These are phyloP conservation scores for Fusarium pseudonygamai DNA, from an alignment of 2,329 filamentous ascomycete species.

Conservation along the genomic window DNA sequence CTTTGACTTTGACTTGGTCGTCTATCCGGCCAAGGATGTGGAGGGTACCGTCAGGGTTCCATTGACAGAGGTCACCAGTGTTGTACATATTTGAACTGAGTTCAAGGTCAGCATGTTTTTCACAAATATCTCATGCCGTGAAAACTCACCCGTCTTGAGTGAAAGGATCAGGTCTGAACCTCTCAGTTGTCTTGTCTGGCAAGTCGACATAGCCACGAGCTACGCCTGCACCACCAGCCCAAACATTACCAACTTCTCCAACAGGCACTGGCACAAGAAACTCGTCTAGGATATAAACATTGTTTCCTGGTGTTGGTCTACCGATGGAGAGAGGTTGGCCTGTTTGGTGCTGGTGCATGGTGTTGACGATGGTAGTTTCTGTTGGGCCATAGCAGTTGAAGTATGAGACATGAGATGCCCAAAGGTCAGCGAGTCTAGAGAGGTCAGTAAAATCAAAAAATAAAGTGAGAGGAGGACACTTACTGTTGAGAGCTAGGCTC, in stretches of 20 bases:
- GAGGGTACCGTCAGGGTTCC: slow-evolving; percentile 62
- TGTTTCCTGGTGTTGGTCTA: slow-evolving; percentile 64
- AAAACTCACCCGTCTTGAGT: slow-evolving; percentile 56
- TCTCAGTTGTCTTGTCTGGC: slow-evolving; percentile 59
- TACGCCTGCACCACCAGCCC: slow-evolving; percentile 63
- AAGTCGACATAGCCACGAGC: slow-evolving; percentile 65
- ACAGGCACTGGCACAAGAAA: slow-evolving; percentile 54
- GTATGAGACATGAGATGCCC: slow-evolving; percentile 58
- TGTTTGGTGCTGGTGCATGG: slow-evolving; percentile 51
- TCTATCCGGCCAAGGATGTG: slow-evolving; percentile 66
- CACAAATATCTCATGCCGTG: no score
- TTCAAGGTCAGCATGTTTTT: accelerated
- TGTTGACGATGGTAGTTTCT: slow-evolving; percentile 68
- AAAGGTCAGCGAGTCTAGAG: slow-evolving; percentile 59
- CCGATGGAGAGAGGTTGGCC: slow-evolving; percentile 63
- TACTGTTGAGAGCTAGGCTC: slow-evolving; percentile 60
- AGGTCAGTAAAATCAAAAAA: slow-evolving; percentile 4
- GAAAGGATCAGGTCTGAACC: slow-evolving; percentile 62
- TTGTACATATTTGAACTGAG: slow-evolving; percentile 61
- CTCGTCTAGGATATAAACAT: slow-evolving; percentile 63
- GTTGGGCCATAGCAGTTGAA: slow-evolving; percentile 69
- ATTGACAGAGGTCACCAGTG: slow-evolving; percentile 66
- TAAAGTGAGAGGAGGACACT: no score
- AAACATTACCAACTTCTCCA: slow-evolving; percentile 63
- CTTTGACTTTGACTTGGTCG: slow-evolving; percentile 69